Evolutionary conservation across 2,329 filamentous ascomycete genomes (phyloP), one percentile per base, ranked within the genome.

Genomic region (Chrysosporium queenslandicum): DNA sequence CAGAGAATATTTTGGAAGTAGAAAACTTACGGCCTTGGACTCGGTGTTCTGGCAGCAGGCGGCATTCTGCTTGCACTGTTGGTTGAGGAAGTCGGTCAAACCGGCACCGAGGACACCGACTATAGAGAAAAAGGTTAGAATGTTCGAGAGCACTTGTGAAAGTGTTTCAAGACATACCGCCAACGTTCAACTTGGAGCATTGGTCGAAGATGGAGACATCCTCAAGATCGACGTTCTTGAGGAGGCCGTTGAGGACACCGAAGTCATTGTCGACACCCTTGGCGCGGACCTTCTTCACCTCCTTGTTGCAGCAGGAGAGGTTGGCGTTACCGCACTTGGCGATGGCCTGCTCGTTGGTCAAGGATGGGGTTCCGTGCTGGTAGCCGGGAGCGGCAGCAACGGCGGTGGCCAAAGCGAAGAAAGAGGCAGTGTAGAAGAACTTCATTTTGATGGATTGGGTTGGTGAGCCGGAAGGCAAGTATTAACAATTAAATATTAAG

Each of bases 321-420:
- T 58, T 46, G 37, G 41, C 45, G 40, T 54, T 53, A 8, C 54
- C 56, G 43, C 57, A 59, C 29, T 42, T 51, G 23, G 53, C 37
- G 30, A 50, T 50, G 30, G 50, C 27, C 37, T 50, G 34, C 42
- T 57, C 16, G 30, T 59, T 46, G 29, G 8, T 36, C 16, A 36
- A 12, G 27, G 27, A 52, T 48, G 43, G 29, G 27, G 39, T 2
- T 3, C 16, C 43, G n/a, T 46, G 20, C n/a, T 32, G 30, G 43
- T 42, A 43, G 48, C 50, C 54, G 20, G 55, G 55, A 39, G 50
- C 56, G 18, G 55, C 54, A 36, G 53, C 54, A 29, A 67, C 68
- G 4, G 67, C 70, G 58, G 71, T 69, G 56, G 69, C 68, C 32
- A 72, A 64, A 41, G 71, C 68, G 12, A 67, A 66, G 29, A 68